Percentiles rank a stretch among this genome's conserved stretches.
phyloP scores from a whole-genome alignment of 129 eudicot genomes.

The Helichrysum umbraculigerum region DNA sequence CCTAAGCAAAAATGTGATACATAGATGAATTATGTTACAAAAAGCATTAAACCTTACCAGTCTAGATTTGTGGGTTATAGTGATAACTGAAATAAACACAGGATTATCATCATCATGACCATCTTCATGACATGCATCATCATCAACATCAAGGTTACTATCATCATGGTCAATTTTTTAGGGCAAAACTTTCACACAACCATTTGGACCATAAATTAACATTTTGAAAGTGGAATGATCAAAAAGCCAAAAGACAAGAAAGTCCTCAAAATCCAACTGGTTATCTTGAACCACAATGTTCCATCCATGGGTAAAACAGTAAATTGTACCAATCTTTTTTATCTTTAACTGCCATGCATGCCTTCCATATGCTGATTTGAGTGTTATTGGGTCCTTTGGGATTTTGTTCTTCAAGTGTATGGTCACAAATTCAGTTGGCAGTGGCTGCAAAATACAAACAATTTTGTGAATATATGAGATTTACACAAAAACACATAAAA shows the following conservation, averaged over 20 bases:
- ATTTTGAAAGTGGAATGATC: constrained; percentile 20
- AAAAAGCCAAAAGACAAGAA: constrained; percentile 14
- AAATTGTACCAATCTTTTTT: no score
- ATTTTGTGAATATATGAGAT: no score
- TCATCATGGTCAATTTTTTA: neutral
- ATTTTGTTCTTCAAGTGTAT: constrained; percentile 23
- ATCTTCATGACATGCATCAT: neutral
- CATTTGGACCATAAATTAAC: constrained; percentile 16
- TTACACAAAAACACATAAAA: neutral
- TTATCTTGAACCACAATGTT: constrained; percentile 25
- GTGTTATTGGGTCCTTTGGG: constrained; percentile 13
- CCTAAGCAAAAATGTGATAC: no score
- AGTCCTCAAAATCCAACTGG: constrained; percentile 23
- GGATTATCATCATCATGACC: neutral
- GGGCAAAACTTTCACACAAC: constrained; percentile 17
- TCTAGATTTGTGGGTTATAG: neutral
- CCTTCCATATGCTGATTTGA: constrained; percentile 12
- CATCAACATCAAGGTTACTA: neutral
- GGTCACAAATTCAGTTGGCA: constrained; percentile 15
- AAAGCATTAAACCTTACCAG: constrained; percentile 11
- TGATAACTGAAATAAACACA: neutral
- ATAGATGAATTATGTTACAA: neutral
- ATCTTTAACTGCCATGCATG: constrained; percentile 19
- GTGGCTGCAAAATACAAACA: neutral
- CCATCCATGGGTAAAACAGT: constrained; percentile 22